These are phyloP conservation scores for Aspergillus carbonarius DNA, from an alignment of 2,329 filamentous ascomycete genomes.

Conservation along the genomic window DNA sequence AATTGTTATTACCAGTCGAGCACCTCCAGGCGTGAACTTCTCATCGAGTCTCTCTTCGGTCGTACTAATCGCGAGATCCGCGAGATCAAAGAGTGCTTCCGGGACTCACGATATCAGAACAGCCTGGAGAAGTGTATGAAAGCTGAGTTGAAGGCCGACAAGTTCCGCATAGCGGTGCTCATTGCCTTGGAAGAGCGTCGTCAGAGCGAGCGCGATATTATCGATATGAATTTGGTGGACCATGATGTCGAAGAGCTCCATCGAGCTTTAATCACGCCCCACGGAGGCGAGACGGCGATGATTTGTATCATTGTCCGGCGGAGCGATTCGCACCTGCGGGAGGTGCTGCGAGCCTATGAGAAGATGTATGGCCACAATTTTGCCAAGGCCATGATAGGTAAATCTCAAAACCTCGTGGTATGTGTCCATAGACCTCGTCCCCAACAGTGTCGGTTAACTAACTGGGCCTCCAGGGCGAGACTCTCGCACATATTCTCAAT, in stretches of 20 bases:
- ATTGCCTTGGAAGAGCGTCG: slow-evolving; percentile 77
- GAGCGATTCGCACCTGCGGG: slow-evolving; percentile 77
- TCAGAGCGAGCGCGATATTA: slow-evolving; percentile 74
- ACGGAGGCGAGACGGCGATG: slow-evolving; percentile 85
- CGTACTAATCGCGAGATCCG: slow-evolving; percentile 83
- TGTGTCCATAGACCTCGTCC: slow-evolving; percentile 42
- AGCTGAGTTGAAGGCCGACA: slow-evolving; percentile 89
- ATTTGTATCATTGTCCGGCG: slow-evolving; percentile 77
- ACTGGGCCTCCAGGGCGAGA: slow-evolving; percentile 68
- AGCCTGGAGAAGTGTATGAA: slow-evolving; percentile 82
- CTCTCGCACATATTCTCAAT: slow-evolving; percentile 92
- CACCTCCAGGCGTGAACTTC: slow-evolving; percentile 77
- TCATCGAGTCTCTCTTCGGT: slow-evolving; percentile 92
- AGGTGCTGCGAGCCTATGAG: slow-evolving; percentile 77
- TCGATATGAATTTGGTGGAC: slow-evolving; percentile 62
- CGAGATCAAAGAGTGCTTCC: slow-evolving; percentile 83
- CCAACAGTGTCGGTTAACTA: neutral
- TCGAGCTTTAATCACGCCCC: slow-evolving; percentile 65
- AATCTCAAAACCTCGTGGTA: slow-evolving; percentile 90
- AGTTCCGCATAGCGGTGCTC: slow-evolving; percentile 87
- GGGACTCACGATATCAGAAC: slow-evolving; percentile 87
- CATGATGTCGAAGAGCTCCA: slow-evolving; percentile 73
- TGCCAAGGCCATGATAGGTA: slow-evolving; percentile 79
- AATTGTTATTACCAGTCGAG: slow-evolving; percentile 97
- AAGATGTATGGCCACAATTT: slow-evolving; percentile 74